These are phyloP conservation scores for Boletus vermiculosoides DNA, from an alignment of 768 basidiomycete genomes.

Conservation along the genomic window DNA sequence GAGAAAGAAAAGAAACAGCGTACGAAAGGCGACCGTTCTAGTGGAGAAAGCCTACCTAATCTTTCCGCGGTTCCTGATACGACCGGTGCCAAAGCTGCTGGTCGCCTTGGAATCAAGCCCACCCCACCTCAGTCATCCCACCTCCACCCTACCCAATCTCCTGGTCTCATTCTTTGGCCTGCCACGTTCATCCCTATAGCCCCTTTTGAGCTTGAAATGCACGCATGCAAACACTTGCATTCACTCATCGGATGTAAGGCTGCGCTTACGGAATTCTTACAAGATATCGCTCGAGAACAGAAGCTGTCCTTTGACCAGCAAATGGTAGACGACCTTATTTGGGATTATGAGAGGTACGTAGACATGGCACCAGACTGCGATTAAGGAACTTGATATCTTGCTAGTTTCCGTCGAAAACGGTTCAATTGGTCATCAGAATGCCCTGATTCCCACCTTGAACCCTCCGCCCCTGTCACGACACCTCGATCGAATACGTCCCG, in stretches of 20 bases:
- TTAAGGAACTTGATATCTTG: conserved; percentile 7
- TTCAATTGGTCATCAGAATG: conserved; percentile 65
- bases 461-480: conserved; percentile 20
- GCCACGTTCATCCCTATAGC: conserved; percentile 57
- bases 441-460: conserved; percentile 33
- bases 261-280: conserved; percentile 52
- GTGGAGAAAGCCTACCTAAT: conserved; percentile 22
- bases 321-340: conserved; percentile 29
- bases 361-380: not conserved
- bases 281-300: conserved; percentile 32
- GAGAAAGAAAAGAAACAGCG: conserved; percentile 25
- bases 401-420: conserved; percentile 64
- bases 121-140: conserved; percentile 15
- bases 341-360: conserved; percentile 39
- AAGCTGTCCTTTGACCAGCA: conserved; percentile 19
- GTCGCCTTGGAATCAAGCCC: conserved; percentile 36
- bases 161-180: conserved; percentile 62
- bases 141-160: conserved; percentile 48
- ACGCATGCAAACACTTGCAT: conserved; percentile 69
- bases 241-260: conserved; percentile 59
- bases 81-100: conserved; percentile 38
- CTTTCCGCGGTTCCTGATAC: conserved; percentile 27
- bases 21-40: conserved; percentile 26
- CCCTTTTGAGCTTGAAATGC: conserved; percentile 67
- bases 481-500: conserved; percentile 23